A percentile compares a stretch with the other conserved stretches of the same genome.
Evolutionary conservation across 305 asterid genomes (phyloP).

Genomic region (Solanum hybrid): DNA sequence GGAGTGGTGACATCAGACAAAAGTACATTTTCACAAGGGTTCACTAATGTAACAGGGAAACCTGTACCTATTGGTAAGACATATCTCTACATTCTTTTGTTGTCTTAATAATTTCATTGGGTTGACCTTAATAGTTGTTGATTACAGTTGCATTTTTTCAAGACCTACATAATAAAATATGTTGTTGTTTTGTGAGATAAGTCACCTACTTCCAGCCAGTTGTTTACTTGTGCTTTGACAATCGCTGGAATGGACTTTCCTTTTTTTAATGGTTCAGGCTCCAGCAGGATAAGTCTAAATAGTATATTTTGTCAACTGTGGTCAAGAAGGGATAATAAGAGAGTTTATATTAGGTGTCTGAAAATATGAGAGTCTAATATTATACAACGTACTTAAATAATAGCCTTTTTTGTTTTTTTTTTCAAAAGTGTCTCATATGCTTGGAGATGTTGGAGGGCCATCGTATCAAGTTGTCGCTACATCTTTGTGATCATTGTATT

Average conservation of each 20-base stretch:
- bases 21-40: slow-evolving; percentile 51
- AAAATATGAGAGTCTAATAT: not conserved
- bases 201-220: not conserved
- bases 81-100: not conserved
- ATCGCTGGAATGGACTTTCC: not conserved
- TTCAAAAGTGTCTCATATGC: not conserved
- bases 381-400: not conserved
- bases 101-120: not conserved
- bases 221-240: not conserved
- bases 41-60: slow-evolving; percentile 53
- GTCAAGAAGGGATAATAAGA: not conserved
- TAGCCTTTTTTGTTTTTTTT: not conserved
- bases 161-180: not conserved
- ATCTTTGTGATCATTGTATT: not conserved
- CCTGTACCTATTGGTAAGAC: slow-evolving; percentile 68
- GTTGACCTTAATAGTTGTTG: not conserved
- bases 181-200: not conserved
- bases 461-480: not conserved
- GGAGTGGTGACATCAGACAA: slow-evolving; percentile 89
- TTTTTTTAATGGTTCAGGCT: not conserved
- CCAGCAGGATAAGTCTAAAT: not conserved
- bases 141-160: not conserved
- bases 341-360: not conserved
- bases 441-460: not conserved
- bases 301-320: not conserved